These are phyloP conservation scores for Fusarium odoratissimum DNA, from an alignment of 2,329 filamentous ascomycete species.

Conservation along the genomic window DNA sequence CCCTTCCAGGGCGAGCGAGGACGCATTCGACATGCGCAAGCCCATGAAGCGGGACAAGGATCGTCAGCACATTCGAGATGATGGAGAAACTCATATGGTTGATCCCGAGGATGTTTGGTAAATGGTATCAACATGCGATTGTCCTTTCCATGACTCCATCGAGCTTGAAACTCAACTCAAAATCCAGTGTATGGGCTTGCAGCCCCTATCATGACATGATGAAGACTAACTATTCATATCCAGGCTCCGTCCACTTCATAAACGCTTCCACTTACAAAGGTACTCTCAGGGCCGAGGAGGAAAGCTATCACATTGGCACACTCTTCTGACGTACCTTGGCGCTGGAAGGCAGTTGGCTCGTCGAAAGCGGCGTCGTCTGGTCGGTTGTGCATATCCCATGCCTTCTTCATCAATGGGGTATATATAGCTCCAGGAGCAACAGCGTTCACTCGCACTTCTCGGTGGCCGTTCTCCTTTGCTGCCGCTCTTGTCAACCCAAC, in stretches of 20 bases:
- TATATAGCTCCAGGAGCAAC: constrained; percentile 62
- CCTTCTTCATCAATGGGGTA: constrained; percentile 61
- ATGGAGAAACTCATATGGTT: constrained; percentile 84
- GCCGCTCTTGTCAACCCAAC: constrained; percentile 52
- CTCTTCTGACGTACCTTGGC: constrained; percentile 57
- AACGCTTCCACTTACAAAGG: constrained; percentile 52
- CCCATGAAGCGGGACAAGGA: constrained; percentile 83
- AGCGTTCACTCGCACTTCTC: constrained; percentile 59
- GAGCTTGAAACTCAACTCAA: background rate
- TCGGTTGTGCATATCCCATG: constrained; percentile 51
- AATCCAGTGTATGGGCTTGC: background rate
- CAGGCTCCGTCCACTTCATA: constrained; percentile 61
- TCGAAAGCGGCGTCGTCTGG: constrained; percentile 55
- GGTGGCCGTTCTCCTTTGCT: constrained; percentile 54
- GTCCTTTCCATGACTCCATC: constrained; percentile 57
- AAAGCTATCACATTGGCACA: constrained; percentile 51
- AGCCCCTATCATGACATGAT: background rate
- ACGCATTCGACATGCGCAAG: constrained; percentile 98
- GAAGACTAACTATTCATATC: constrained; percentile 40
- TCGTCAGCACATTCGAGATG: constrained; percentile 78
- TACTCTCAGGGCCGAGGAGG: constrained; percentile 51
- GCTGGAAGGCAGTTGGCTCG: constrained; percentile 55
- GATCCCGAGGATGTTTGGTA: constrained; percentile 88
- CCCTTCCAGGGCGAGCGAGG: constrained; percentile 74
- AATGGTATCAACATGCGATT: constrained; percentile 19